Percentiles rank a stretch among this genome's conserved stretches.
These are phyloP conservation scores for Phytopythium ostracodes DNA, from an alignment of 352 stramenopile species.

Conservation along the genomic window DNA sequence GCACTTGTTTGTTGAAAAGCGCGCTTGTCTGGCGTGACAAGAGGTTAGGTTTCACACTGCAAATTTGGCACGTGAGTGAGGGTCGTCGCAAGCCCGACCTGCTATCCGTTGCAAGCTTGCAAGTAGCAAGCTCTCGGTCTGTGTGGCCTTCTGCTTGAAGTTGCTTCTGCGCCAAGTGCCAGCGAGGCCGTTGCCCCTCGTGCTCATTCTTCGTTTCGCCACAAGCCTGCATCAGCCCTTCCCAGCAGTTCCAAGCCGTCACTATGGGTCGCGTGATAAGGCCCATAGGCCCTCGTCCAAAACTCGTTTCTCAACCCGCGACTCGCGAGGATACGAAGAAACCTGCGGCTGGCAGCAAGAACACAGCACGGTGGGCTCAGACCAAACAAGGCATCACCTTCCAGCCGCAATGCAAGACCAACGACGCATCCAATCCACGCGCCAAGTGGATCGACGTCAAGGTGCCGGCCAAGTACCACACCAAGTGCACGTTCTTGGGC, in stretches of 20 bases:
- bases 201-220: neutral
- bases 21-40: too few species aligned
- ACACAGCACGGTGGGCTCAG: neutral
- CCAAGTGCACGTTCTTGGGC: neutral
- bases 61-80: too few species aligned
- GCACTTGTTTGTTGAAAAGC: too few species aligned
- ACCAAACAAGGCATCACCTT: constrained; percentile 5
- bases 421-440: neutral
- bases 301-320: neutral
- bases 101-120: too few species aligned
- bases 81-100: too few species aligned
- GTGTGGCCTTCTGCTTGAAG: too few species aligned
- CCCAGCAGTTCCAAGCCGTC: too few species aligned
- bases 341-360: neutral
- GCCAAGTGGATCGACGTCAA: constrained; percentile 5
- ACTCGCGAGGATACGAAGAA: neutral
- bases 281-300: neutral
- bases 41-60: too few species aligned
- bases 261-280: neutral
- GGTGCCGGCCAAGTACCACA: neutral
- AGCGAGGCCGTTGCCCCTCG: too few species aligned
- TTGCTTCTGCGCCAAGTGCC: too few species aligned
- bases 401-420: neutral
- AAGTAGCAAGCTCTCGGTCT: too few species aligned
- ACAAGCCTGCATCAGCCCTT: too few species aligned